Evolutionary conservation across 768 basidiomycete species (phyloP), one percentile per base, ranked within the genome.

Genomic region (Kondoa subrosea): DNA sequence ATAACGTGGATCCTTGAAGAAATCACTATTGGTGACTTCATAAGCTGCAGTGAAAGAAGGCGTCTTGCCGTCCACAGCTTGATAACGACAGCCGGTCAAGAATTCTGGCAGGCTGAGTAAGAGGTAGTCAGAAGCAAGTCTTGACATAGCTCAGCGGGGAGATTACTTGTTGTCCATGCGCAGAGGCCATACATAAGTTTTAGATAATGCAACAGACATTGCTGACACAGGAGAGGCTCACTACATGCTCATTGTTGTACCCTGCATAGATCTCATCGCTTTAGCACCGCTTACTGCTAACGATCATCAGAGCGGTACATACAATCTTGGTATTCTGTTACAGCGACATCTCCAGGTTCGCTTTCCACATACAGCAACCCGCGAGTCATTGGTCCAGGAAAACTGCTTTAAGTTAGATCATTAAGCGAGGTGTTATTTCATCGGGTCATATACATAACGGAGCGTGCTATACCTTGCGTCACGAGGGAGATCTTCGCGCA

Each of bases 31-130:
- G 2, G 72, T 67, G 65, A 81, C 73, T 70, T 79, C 78, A 76
- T 80, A 81, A 2, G 76, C 65, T 8, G 79, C 80, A 2, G 76
- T 76, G 73, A 74, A 80, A 16, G 67, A 69, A 0, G 80, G 80
- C 33, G 68, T 69, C 58, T 71, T 59, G n/a, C 71, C 74, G 71
- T 80, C 80, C 21, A 65, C 68, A 4, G 78, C 77, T 12, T 71
- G 65, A 76, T 77, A 79, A 14, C 80, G 78, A 4, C 74, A 71
- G 64, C 77, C 78, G 34, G 70, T 75, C 31, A 67, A 72, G 71
- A 81, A 79, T 14, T 77, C 74, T 68, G 79, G 75, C 57, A 78
- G 73, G 68, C 72, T 74, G 69, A 30, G n/a, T 21, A 8, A 8
- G 40, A 50, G 40, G 40, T 50, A 50, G 8, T 50, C 40, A 50